phyloP scores from a whole-genome alignment of 2,329 filamentous ascomycete genomes.

The Diaporthe citriasiana region DNA sequence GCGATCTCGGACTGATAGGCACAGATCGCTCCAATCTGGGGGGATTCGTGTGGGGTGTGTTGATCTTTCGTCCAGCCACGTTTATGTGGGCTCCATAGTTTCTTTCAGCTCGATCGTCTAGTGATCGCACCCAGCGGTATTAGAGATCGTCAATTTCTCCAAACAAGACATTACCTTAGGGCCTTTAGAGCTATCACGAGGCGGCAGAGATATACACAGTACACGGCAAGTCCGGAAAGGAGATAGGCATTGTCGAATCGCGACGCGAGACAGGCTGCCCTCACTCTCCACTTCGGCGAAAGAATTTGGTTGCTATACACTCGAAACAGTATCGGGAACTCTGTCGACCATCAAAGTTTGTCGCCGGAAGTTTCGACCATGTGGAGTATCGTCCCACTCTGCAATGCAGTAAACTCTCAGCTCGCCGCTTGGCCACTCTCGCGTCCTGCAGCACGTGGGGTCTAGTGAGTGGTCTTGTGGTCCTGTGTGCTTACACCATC shows the following conservation, averaged over 20 bases:
- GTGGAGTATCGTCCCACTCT: not conserved
- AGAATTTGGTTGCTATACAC: not conserved
- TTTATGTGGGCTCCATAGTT: not conserved
- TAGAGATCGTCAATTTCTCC: not conserved
- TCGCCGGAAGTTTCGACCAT: not conserved
- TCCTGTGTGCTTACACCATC: not conserved
- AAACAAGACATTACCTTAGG: not conserved
- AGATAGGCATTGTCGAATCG: not conserved
- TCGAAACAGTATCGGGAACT: not conserved
- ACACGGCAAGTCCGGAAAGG: not conserved
- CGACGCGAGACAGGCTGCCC: no score
- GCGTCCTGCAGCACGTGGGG: constrained; percentile 16
- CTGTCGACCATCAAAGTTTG: not conserved
- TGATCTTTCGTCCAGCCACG: constrained; percentile 10
- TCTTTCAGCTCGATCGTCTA: not conserved
- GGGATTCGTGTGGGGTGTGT: not conserved
- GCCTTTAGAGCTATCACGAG: not conserved
- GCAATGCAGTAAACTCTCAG: not conserved
- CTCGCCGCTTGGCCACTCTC: constrained; percentile 1
- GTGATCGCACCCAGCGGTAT: not conserved
- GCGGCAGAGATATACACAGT: not conserved
- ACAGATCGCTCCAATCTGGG: not conserved
- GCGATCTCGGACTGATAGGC: constrained; percentile 4
- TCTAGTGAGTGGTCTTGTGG: not conserved
- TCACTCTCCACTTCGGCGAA: not conserved